Base-by-base conservation (phyloP, 495 filamentous ascomycete genomes). In the Oidiodendron maius region DNA sequence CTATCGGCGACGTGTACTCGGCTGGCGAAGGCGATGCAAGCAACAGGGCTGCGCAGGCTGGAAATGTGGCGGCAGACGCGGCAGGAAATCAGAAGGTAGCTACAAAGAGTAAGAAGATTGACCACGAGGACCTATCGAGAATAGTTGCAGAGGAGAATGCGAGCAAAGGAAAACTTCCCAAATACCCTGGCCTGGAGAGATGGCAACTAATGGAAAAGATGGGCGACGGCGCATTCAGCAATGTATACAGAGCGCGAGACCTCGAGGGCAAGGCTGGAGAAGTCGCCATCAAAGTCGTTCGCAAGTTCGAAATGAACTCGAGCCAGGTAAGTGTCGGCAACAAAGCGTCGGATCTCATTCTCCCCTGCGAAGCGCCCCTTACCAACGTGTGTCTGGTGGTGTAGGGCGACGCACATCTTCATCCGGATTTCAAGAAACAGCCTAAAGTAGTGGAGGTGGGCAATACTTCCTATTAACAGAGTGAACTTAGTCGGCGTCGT, bases 171-270 rank as follows among this genome's bases (percentile, higher is more conserved):
- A 94, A 91, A 61, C 80, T 97, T 63, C 93, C 94, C 22, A 81
- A 70, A 53, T 97, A 98, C 60, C 91, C 93, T 4, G 91, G 91
- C 28, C 69, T 98, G 18, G 94, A 97, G 50, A 75, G 93, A 55
- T 98, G 86, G 84, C 80, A 84, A 45, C 65, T 98, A 35, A 4
- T 95, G 32, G 91, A 97, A 66, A 98, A 98, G 75, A 98, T 98
- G 93, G 93, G 93, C 44, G 93, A 98, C 58, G 93, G 93, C 43
- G 93, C 93, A 36, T 98, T 98, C 75, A 96, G 91, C 73, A 98
- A 98, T 52, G 93, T 98, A 46, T 98, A 96, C 64, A 81, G 87
- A 3, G 93, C 94, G 15, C 74, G 72, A 49, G 94, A 98, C 64
- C 71, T 68, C 3, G 58, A 72, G 16, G 82, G 83, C 17, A 70